Percentiles rank a stretch among this genome's conserved stretches.
phyloP scores from a whole-genome alignment of 2,329 filamentous ascomycete species.

The Dothistroma septosporum region DNA sequence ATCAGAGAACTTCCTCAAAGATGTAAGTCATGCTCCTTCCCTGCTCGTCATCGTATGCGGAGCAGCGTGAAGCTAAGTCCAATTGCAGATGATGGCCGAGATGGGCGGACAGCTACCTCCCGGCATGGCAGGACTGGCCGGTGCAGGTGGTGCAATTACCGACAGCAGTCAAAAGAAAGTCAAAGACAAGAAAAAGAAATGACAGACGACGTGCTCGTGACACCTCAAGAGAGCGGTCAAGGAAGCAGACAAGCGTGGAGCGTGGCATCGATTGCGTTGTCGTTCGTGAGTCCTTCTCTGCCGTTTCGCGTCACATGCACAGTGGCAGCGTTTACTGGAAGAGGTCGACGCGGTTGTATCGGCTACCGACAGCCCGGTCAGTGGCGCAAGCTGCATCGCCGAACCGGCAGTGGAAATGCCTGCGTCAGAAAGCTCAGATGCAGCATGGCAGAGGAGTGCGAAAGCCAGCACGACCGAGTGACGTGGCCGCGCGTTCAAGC shows the following conservation, averaged over 20 bases:
- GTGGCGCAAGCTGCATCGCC: neutral
- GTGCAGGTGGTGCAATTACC: conserved; percentile 17
- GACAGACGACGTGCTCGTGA: conserved; percentile 1
- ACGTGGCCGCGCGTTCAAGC: neutral
- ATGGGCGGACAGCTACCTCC: conserved; percentile 53
- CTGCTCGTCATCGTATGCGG: neutral
- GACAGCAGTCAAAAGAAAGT: conserved; percentile 28
- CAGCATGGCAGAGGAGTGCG: neutral
- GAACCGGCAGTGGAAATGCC: neutral
- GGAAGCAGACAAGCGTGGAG: neutral
- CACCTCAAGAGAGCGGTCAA: neutral
- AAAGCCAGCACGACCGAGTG: neutral
- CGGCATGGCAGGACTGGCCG: conserved; percentile 32
- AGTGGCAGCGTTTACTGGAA: neutral
- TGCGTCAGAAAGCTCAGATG: neutral
- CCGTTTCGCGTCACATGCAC: neutral
- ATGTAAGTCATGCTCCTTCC: conserved; percentile 38
- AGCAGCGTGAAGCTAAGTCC: conserved; percentile 45
- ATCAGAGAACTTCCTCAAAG: conserved; percentile 88
- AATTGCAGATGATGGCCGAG: conserved; percentile 72
- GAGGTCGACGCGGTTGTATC: neutral
- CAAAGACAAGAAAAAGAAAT: conserved; percentile 32
- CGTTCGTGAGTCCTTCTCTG: neutral
- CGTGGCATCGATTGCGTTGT: neutral
- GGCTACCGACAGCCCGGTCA: neutral